Evolutionary conservation across 2,329 filamentous ascomycete genomes (phyloP).

Genomic region (Aureobasidium sp.): DNA sequence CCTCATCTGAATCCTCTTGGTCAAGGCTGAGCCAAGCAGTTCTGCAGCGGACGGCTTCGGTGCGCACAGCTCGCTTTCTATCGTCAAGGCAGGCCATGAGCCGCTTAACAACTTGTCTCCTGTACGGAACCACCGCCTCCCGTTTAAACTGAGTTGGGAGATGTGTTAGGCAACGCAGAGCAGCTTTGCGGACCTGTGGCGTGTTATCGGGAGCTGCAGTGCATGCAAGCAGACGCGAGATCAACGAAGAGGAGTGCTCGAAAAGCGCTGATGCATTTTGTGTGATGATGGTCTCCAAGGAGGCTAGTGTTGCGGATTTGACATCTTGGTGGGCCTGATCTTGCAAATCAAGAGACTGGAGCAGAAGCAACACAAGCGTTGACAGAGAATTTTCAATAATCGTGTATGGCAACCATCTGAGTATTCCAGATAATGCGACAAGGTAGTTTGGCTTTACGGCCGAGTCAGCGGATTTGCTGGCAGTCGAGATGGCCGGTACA

Average conservation of each 20-base stretch:
- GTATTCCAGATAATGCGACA: constrained; percentile 54
- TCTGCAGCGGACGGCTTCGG: constrained; percentile 55
- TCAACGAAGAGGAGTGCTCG: constrained; percentile 51
- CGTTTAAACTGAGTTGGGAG: constrained; percentile 42
- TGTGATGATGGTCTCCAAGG: constrained; percentile 50
- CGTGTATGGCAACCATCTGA: constrained; percentile 52
- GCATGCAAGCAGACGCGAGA: constrained; percentile 44
- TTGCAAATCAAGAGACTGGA: constrained; percentile 52
- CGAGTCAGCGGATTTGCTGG: constrained; percentile 41
- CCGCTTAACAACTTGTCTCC: constrained; percentile 49
- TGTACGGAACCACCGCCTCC: constrained; percentile 50
- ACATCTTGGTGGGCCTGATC: constrained; percentile 42
- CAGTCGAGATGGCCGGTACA: constrained; percentile 48
- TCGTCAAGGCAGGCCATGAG: constrained; percentile 54
- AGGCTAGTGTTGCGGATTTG: constrained; percentile 54
- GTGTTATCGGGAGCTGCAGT: constrained; percentile 25
- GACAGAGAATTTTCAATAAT: constrained; percentile 54
- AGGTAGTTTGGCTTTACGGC: constrained; percentile 54
- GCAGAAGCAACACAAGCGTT: constrained; percentile 51
- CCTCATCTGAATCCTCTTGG: constrained; percentile 49
- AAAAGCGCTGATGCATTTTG: constrained; percentile 48
- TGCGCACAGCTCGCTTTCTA: constrained; percentile 53
- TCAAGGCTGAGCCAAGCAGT: constrained; percentile 55
- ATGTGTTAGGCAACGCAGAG: constrained; percentile 42
- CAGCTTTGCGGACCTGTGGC: constrained; percentile 39